phyloP scores from a whole-genome alignment of 1,284 basidiomycete genomes.

The Tylopilus orsonianus region DNA sequence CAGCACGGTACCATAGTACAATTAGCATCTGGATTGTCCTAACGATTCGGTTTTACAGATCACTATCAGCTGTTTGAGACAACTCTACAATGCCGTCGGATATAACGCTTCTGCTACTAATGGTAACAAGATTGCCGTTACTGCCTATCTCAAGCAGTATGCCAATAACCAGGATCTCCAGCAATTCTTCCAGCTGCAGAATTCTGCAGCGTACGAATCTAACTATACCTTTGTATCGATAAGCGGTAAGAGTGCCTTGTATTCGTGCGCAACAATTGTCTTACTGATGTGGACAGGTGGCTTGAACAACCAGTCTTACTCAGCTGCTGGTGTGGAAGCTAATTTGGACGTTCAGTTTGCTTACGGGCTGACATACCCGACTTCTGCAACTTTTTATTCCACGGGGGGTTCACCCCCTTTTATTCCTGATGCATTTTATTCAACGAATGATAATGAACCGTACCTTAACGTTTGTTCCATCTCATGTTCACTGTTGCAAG shows the following conservation, averaged over 20 bases:
- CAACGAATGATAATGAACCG: conserved; percentile 61
- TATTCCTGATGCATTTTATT: conserved; percentile 43
- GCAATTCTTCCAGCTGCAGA: conserved; percentile 49
- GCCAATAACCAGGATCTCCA: conserved; percentile 56
- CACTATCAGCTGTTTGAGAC: conserved; percentile 36
- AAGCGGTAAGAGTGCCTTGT: conserved; percentile 42
- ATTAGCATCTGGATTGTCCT: conserved; percentile 31
- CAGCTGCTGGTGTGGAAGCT: conserved; percentile 63
- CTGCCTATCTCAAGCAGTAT: conserved; percentile 54
- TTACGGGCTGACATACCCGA: conserved; percentile 55
- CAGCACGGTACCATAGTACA: conserved; percentile 34
- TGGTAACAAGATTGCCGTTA: conserved; percentile 29
- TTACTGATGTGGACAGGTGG: conserved; percentile 39
- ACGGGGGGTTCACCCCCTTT: conserved; percentile 63
- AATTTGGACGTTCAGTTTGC: conserved; percentile 71
- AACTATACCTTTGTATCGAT: conserved; percentile 44
- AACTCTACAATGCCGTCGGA: conserved; percentile 44
- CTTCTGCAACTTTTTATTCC: conserved; percentile 55
- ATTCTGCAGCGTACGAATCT: conserved; percentile 25
- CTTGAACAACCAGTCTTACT: conserved; percentile 56
- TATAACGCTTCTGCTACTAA: conserved; percentile 27
- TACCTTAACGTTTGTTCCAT: conserved; percentile 47
- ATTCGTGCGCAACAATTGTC: not conserved
- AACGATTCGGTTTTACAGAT: conserved; percentile 31
- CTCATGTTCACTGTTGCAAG: not conserved